phyloP scores from a whole-genome alignment of 1,284 basidiomycete species.

The Tilletia setariae region DNA sequence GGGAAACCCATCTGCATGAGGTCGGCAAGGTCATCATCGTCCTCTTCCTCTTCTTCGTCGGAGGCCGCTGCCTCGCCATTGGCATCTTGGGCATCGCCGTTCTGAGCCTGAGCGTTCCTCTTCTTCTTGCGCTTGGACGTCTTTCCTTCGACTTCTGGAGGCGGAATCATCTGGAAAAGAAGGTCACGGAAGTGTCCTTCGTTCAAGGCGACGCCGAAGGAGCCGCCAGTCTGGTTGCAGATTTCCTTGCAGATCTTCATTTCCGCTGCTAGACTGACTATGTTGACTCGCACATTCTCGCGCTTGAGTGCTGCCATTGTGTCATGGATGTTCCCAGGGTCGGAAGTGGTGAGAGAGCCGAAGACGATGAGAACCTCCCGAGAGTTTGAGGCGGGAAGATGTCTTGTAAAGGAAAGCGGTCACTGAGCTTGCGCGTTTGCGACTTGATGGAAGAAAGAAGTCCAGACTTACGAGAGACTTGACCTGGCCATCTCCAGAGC shows the following conservation, averaged over 20 bases:
- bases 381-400: constrained; percentile 90
- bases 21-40: constrained; percentile 56
- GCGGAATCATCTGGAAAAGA: constrained; percentile 90
- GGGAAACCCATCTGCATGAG: constrained; percentile 99
- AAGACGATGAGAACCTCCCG: constrained; percentile 90
- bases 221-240: constrained; percentile 43
- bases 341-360: constrained; percentile 90
- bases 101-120: neutral
- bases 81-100: neutral
- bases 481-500: constrained; percentile 78
- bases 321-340: constrained; percentile 93
- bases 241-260: constrained; percentile 95
- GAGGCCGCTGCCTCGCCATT: constrained; percentile 19
- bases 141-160: constrained; percentile 55
- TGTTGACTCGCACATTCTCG: constrained; percentile 76
- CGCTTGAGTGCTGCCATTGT: constrained; percentile 77
- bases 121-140: constrained; percentile 12
- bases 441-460: neutral
- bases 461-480: constrained; percentile 60
- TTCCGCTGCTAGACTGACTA: constrained; percentile 85
- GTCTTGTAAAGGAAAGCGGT: constrained; percentile 50
- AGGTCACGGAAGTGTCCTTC: constrained; percentile 95
- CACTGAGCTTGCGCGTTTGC: too few species aligned
- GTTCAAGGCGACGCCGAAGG: constrained; percentile 81
- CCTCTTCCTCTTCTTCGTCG: constrained; percentile 18